Evolutionary conservation across 768 basidiomycete species (phyloP).

Genomic region (Lactarius hatsudake): DNA sequence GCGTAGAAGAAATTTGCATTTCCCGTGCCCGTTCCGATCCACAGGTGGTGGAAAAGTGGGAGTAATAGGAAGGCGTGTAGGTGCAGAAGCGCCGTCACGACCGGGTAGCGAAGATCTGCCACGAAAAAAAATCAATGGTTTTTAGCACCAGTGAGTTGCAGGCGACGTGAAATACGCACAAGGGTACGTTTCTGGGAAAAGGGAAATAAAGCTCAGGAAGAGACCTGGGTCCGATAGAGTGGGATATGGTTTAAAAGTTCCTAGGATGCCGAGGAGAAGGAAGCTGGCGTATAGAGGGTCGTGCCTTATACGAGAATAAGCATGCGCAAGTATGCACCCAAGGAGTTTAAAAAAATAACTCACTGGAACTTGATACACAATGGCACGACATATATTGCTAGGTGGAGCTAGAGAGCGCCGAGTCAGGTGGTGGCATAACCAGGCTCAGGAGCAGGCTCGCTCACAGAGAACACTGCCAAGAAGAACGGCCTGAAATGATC

Average conservation of each 20-base stretch:
- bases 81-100: conserved; percentile 79
- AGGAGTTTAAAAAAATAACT: conserved; percentile 29
- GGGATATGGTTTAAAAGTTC: conserved; percentile 89
- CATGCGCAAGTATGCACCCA: background rate
- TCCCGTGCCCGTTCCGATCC: conserved; percentile 88
- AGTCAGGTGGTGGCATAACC: background rate
- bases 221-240: conserved; percentile 86
- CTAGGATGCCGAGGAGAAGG: conserved; percentile 71
- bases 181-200: conserved; percentile 83
- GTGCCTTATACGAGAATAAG: conserved; percentile 46
- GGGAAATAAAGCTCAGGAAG: conserved; percentile 72
- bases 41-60: conserved; percentile 88
- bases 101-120: conserved; percentile 81
- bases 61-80: conserved; percentile 81
- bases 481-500: conserved; percentile 97
- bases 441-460: conserved; percentile 30
- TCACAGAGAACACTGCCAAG: conserved; percentile 87
- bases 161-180: conserved; percentile 47
- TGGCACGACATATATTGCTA: conserved; percentile 78
- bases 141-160: background rate
- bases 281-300: conserved; percentile 82
- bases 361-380: conserved; percentile 88
- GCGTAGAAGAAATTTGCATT: conserved; percentile 99
- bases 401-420: conserved; percentile 57
- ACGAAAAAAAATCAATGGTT: background rate